These are phyloP conservation scores for Citrullus amarus DNA, from an alignment of 306 rosid species.

Conservation along the genomic window DNA sequence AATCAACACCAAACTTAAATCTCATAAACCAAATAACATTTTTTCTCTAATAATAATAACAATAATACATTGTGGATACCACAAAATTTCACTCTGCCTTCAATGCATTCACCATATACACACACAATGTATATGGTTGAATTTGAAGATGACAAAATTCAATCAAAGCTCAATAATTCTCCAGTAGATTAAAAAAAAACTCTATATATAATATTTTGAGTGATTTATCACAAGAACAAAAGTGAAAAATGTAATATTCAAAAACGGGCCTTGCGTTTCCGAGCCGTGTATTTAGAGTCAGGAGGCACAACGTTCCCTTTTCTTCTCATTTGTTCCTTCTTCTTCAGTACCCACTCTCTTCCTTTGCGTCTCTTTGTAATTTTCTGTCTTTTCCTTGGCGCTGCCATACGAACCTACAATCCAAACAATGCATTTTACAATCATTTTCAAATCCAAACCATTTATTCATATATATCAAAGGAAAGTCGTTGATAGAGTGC, in stretches of 20 bases:
- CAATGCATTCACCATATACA: neutral
- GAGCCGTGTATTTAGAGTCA: slow-evolving; percentile 69
- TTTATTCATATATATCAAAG: neutral
- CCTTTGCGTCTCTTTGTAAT: slow-evolving; percentile 49
- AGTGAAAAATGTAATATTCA: slow-evolving; percentile 16
- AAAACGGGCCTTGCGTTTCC: slow-evolving; percentile 74
- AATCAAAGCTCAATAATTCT: neutral
- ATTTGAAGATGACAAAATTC: neutral
- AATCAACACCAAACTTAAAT: no score
- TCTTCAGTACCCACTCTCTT: slow-evolving; percentile 69
- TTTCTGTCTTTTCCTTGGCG: slow-evolving; percentile 65
- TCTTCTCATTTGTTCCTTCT: slow-evolving; percentile 84
- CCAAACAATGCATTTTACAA: neutral
- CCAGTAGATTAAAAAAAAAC: neutral
- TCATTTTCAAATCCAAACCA: neutral
- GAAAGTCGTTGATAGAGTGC: neutral
- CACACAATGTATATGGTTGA: neutral
- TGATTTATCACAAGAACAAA: neutral
- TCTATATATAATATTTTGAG: neutral
- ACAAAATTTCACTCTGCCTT: neutral
- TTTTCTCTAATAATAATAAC: no score
- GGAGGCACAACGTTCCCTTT: slow-evolving; percentile 71
- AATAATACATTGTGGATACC: neutral
- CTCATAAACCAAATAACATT: no score
- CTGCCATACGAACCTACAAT: slow-evolving; percentile 49